These are phyloP conservation scores for Mycena belliarum DNA, from an alignment of 768 basidiomycete species.

Conservation along the genomic window DNA sequence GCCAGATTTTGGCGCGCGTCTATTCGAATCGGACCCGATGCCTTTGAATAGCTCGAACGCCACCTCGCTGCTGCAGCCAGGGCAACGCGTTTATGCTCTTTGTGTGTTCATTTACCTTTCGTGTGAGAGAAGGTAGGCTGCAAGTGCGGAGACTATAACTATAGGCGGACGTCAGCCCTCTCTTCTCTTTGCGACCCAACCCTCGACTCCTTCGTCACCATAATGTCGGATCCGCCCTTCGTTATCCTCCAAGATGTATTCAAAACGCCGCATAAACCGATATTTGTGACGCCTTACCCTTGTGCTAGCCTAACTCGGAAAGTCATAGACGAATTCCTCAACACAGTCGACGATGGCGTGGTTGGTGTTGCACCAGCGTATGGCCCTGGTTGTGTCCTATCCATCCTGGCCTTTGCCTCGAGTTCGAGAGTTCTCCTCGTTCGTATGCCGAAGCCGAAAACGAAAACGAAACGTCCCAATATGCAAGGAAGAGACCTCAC, in stretches of 20 bases:
- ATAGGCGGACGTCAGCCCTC: neutral
- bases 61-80: neutral
- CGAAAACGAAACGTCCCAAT: neutral
- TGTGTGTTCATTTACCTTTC: conserved; percentile 1
- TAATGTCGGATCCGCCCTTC: conserved; percentile 16
- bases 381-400: conserved; percentile 34
- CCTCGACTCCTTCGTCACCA: neutral
- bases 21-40: neutral
- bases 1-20: neutral
- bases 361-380: conserved; percentile 49
- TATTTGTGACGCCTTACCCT: conserved; percentile 31
- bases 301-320: conserved; percentile 26
- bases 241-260: conserved; percentile 37
- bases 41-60: conserved; percentile 2
- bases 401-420: conserved; percentile 42
- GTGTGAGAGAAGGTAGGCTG: neutral
- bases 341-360: conserved; percentile 23
- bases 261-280: conserved; percentile 21
- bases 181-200: neutral
- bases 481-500: conserved; percentile 22
- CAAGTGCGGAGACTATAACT: neutral
- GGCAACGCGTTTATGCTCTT: neutral
- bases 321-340: conserved; percentile 31
- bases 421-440: conserved; percentile 36
- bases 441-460: conserved; percentile 24